Base-by-base conservation (phyloP, 176 grass and related monocot species). In the Musa acuminata region DNA sequence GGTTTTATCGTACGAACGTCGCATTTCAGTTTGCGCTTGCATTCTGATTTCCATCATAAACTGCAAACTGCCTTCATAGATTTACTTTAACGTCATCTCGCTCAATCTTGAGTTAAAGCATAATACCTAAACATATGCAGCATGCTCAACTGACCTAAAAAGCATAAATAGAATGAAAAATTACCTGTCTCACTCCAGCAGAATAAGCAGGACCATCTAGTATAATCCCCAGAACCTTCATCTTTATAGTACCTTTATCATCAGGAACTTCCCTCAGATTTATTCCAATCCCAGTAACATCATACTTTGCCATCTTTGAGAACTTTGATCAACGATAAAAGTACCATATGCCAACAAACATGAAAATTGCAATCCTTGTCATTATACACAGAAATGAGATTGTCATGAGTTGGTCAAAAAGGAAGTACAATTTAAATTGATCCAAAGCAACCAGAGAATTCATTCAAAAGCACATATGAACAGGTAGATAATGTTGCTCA, bases 241-340 rank as follows among this genome's bases (percentile, higher is more conserved):
- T 80, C 73, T 84, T 99, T 60, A 87, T 75, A 72, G 78, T 83
- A 55, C 95, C 86, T 55, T 84, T 85, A 55, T 64, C 75, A 77
- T 89, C 84, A 24, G 82, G 88, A 72, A 99, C 75, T 82, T 94
- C 90, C 73, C 89, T 91, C 85, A 99, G 74, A 83, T 99, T 94
- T 77, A 94, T 64, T 80, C 90, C 95, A 79, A 99, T 86, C 16
- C 95, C 86, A 14, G 84, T 99, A 74, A 99, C 84, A 71, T 99
- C 90, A 75, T 99, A 94, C 77, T 99, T 99, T 16, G 84, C 87
- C 95, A 99, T 99, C 82, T 94, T 94, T 14, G 88, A 88, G 79
- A 99, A 99, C 90, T 99, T 91, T 74, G 78, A n/a, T 76, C 49
- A 22, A 53, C 55, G 43, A 82, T 82, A 74, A 79, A 79, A 84